These are phyloP conservation scores for Glutinoglossum americanum DNA, from an alignment of 495 filamentous ascomycete species.

Conservation along the genomic window DNA sequence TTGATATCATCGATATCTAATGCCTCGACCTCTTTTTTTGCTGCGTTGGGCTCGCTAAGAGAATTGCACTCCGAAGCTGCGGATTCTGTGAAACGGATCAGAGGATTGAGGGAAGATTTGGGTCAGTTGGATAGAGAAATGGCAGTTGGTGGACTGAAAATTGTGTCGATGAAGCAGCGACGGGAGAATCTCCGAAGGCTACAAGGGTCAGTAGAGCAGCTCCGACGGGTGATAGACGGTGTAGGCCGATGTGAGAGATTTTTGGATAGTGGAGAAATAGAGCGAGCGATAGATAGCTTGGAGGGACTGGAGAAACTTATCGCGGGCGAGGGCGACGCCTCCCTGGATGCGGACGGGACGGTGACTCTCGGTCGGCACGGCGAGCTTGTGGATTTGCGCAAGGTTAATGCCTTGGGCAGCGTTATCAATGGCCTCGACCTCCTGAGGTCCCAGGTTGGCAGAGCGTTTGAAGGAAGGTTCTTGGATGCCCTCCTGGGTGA, in stretches of 20 bases:
- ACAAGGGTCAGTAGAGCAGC: conserved; percentile 60
- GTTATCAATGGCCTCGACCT: conserved; percentile 53
- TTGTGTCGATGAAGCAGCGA: conserved; percentile 60
- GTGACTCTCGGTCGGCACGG: conserved; percentile 8
- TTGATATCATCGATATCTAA: conserved; percentile 90
- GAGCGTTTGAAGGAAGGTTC: conserved; percentile 65
- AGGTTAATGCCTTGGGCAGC: conserved; percentile 59
- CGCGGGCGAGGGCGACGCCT: conserved; percentile 33
- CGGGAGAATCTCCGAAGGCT: conserved; percentile 72
- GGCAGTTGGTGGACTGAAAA: conserved; percentile 65
- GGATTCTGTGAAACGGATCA: conserved; percentile 75
- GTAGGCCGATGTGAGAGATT: conserved; percentile 57
- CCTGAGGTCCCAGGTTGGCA: conserved; percentile 62
- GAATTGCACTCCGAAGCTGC: conserved; percentile 85
- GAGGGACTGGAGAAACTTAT: conserved; percentile 60
- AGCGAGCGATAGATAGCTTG: conserved; percentile 55
- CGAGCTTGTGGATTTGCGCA: conserved; percentile 46
- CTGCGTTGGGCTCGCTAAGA: conserved; percentile 70
- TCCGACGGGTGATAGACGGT: conserved; percentile 54
- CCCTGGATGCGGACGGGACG: conserved; percentile 10
- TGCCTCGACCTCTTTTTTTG: conserved; percentile 91
- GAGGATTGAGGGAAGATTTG: conserved; percentile 56
- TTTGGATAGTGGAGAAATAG: conserved; percentile 60
- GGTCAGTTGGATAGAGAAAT: conserved; percentile 66
- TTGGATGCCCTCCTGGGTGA: conserved; percentile 59